Base-by-base conservation (phyloP, 2,329 filamentous ascomycete species). In the Elsinoe ampelina region DNA sequence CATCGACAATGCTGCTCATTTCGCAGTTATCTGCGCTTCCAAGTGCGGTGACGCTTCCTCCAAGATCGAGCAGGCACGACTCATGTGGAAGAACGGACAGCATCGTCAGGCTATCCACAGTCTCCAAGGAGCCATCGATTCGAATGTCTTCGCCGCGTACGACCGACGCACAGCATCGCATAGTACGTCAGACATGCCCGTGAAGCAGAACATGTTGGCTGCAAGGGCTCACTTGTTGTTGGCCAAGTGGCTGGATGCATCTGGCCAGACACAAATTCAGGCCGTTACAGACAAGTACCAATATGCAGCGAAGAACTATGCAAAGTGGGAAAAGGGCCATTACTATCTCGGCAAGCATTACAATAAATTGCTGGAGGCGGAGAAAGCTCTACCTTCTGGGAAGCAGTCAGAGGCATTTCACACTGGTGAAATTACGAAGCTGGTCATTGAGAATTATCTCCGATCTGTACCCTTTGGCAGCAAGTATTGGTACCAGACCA, bases 271-370 rank as follows among this genome's bases (percentile, higher is more conserved):
- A 1, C 87, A 95, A 65, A 87, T 89, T 3, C 80, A 83, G 43
- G 83, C 87, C 3, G 80, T 97, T 61, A 83, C 89, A 45, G 80
- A 84, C 55, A 88, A 89, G 66, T 98, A 96, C 65, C 85, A 90
- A 60, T 81, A 86, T 62, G 91, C 91, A 1, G 82, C 87, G n/a
- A 84, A 80, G 66, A 83, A 81, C 2, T 74, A 70, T 61, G 73
- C 77, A 4, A 82, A 82, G 54, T 98, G 92, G 91, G 93, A 98
- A 68, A 97, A 96, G 71, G 91, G 89, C 0, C 92, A 97, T 68
- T 98, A 97, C 69, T 95, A 96, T 69, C 80, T 99, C 8, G 93
- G 93, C 4, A 89, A 92, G 47, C 90, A 97, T 71, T 98, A 98
- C 78, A 95, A 95, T 69, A 98, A 96, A 70, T 80, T 97, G 3